phyloP scores from a whole-genome alignment of 108 stramenopile species.

The Aurantiochytrium sp. region DNA sequence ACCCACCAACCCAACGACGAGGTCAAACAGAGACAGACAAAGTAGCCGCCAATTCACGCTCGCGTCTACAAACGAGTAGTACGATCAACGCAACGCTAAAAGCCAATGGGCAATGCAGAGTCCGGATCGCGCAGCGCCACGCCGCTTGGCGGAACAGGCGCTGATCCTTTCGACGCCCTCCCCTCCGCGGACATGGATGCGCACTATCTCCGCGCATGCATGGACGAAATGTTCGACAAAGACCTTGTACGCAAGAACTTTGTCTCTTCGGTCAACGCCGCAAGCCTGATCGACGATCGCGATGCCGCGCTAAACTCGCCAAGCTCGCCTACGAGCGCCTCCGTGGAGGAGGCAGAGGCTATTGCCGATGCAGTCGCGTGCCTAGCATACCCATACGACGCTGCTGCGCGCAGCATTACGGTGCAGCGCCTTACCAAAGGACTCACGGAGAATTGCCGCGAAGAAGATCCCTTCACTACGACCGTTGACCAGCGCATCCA shows the following conservation, averaged over 20 bases:
- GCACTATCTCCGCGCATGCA: neutral
- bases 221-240: constrained; percentile 16
- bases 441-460: constrained; percentile 22
- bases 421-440: constrained; percentile 14
- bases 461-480: constrained; percentile 23
- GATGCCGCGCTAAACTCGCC: neutral
- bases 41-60: neutral
- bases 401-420: neutral
- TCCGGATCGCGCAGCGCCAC: neutral
- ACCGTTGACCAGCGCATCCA: constrained; percentile 23
- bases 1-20: too few relatives aligned
- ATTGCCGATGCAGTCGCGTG: neutral
- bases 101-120: neutral
- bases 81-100: too few relatives aligned
- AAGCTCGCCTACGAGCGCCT: neutral
- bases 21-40: too few relatives aligned
- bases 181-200: neutral
- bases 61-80: too few relatives aligned
- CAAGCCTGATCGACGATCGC: neutral
- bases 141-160: neutral
- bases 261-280: neutral
- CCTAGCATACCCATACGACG: neutral
- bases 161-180: neutral
- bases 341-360: constrained; percentile 10
- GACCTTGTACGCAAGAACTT: neutral